A percentile compares a stretch with the other conserved stretches of the same genome.
Evolutionary conservation across 2,329 filamentous ascomycete species (phyloP).

Genomic region (Monosporascus sp.): DNA sequence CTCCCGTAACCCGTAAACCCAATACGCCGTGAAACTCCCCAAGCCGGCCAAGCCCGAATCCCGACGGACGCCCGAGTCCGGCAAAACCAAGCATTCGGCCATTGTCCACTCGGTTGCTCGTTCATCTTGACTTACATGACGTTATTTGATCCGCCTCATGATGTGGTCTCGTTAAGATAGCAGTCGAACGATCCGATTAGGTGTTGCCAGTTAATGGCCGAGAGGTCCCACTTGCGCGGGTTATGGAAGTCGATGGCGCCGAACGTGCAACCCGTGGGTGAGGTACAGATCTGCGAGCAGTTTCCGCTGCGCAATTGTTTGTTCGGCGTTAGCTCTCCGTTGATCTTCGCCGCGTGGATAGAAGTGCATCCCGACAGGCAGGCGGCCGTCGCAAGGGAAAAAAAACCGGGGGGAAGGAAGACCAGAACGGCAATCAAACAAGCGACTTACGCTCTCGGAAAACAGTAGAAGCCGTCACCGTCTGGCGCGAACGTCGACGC

Average conservation of each 20-base stretch:
- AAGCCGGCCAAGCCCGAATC: neutral
- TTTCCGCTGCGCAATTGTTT: conserved; percentile 18
- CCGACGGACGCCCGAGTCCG: neutral
- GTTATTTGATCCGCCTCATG: conserved; percentile 4
- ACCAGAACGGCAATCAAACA: neutral
- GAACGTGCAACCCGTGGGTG: conserved; percentile 47
- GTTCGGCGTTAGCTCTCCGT: conserved; percentile 1
- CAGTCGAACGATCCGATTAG: conserved; percentile 33
- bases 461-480: conserved; percentile 43
- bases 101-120: neutral
- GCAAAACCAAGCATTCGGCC: neutral
- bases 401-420: neutral
- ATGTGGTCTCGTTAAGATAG: conserved; percentile 21
- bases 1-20: neutral
- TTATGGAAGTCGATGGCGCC: conserved; percentile 41
- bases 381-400: neutral
- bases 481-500: conserved; percentile 46
- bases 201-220: conserved; percentile 39
- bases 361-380: no score
- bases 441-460: conserved; percentile 31
- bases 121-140: neutral
- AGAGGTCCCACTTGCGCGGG: conserved; percentile 41
- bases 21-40: neutral
- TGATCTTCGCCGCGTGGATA: neutral
- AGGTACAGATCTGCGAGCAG: conserved; percentile 41